Evolutionary conservation across 1,284 basidiomycete species (phyloP).

Genomic region (Boletus austroedulis): DNA sequence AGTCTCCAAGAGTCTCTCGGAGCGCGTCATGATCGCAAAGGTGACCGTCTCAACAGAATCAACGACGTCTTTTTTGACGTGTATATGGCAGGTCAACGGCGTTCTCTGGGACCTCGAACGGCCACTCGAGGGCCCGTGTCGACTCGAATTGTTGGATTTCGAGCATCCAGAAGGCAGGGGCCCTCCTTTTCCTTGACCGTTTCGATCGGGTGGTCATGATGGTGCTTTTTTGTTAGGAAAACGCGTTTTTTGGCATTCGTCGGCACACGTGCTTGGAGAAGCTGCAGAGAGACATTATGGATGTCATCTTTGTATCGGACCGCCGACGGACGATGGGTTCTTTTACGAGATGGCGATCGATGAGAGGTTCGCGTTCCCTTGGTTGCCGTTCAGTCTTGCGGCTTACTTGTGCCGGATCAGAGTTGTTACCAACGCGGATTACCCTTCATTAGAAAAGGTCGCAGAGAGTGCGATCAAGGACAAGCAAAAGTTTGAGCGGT

Average conservation of each 20-base stretch:
- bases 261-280: constrained; percentile 98
- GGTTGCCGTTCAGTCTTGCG: too few relatives aligned
- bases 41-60: constrained; percentile 35
- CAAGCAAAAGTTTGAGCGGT: constrained; percentile 95
- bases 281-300: constrained; percentile 96
- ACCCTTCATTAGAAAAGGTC: constrained; percentile 86
- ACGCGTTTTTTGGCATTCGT: constrained; percentile 99
- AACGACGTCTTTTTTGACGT: neutral
- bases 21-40: constrained; percentile 92
- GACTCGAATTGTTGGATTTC: constrained; percentile 89
- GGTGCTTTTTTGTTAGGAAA: constrained; percentile 59
- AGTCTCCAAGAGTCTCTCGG: constrained; percentile 85
- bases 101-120: constrained; percentile 94
- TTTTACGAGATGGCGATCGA: constrained; percentile 97
- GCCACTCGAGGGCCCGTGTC: constrained; percentile 82
- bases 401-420: constrained; percentile 38
- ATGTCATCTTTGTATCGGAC: constrained; percentile 96
- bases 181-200: too few relatives aligned
- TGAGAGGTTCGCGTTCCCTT: constrained; percentile 50
- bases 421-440: constrained; percentile 78
- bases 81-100: constrained; percentile 65
- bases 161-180: constrained; percentile 84
- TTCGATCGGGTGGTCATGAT: neutral
- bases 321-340: constrained; percentile 98
- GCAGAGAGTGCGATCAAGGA: constrained; percentile 90